These are phyloP conservation scores for Lipomyces sp. DNA, from an alignment of 805 yeast species.

Conservation along the genomic window DNA sequence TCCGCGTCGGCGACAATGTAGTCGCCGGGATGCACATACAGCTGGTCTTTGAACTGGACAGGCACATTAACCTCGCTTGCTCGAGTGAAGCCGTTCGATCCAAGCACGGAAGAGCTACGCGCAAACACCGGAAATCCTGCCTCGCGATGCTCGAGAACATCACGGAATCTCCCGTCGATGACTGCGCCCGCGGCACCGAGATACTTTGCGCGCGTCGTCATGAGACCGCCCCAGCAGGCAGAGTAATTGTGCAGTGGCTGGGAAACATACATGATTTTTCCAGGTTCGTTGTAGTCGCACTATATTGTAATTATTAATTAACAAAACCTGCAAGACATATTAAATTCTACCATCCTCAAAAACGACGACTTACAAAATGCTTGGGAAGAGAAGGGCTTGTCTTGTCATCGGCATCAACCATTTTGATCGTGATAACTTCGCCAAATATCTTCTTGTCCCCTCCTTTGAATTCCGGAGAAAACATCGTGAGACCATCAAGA, in stretches of 20 bases:
- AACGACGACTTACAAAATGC: conserved; percentile 10
- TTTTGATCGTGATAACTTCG: conserved; percentile 27
- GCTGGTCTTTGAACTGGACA: conserved; percentile 37
- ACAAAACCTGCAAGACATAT: no score
- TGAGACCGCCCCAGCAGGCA: conserved; percentile 65
- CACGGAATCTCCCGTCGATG: conserved; percentile 80
- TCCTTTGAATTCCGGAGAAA: conserved; percentile 21
- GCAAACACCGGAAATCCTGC: conserved; percentile 73
- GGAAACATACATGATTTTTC: conserved; percentile 25
- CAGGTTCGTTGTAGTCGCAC: conserved; percentile 24
- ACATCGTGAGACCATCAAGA: conserved; percentile 24
- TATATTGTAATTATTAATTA: background rate
- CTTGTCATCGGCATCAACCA: conserved; percentile 22
- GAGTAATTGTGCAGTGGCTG: conserved; percentile 20
- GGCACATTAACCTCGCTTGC: conserved; percentile 18
- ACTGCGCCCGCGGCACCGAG: conserved; percentile 70
- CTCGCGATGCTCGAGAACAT: conserved; percentile 68
- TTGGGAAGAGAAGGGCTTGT: conserved; percentile 18
- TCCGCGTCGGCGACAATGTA: conserved; percentile 73
- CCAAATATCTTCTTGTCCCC: conserved; percentile 26
- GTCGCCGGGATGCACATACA: conserved; percentile 64
- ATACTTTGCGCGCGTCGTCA: conserved; percentile 83
- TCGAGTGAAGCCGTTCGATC: conserved; percentile 19
- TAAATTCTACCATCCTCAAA: no score
- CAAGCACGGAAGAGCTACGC: conserved; percentile 62